phyloP scores from a whole-genome alignment of 768 basidiomycete species.

The Tulasnella sp. region DNA sequence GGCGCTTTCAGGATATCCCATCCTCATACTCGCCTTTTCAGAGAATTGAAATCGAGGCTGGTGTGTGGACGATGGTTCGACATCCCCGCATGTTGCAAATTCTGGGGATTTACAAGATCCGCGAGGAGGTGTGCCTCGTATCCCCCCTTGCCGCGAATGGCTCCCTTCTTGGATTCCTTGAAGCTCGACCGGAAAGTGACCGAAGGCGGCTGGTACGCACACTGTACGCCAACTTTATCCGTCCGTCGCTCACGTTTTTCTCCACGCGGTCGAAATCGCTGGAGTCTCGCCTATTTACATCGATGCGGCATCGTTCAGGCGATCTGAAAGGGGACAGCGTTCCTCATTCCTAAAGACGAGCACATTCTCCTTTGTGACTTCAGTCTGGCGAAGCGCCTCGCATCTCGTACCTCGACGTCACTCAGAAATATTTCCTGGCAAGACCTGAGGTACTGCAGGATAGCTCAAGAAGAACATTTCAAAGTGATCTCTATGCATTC shows the following conservation, averaged over 20 bases:
- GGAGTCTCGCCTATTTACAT: not conserved
- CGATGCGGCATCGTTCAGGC: not conserved
- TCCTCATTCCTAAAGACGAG: not conserved
- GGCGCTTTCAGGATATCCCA: not conserved
- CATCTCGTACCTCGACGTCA: not conserved
- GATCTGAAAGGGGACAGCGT: not conserved
- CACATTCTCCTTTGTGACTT: conserved; percentile 10
- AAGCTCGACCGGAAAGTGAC: not conserved
- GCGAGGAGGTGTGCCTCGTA: not conserved
- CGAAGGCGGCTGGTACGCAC: not conserved
- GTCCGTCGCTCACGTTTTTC: not conserved
- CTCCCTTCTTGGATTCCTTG: not conserved
- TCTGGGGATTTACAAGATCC: not conserved
- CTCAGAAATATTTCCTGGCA: not conserved
- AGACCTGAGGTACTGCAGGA: not conserved
- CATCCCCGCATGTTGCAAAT: not conserved
- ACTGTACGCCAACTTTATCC: no score
- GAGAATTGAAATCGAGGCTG: not conserved
- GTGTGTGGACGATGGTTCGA: not conserved
- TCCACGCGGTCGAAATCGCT: not conserved
- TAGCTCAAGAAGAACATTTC: not conserved
- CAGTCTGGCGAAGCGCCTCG: not conserved
- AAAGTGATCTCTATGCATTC: conserved; percentile 1
- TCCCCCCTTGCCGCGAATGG: conserved; percentile 5
- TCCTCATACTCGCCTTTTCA: not conserved